These are phyloP conservation scores for Drechslera avenae DNA, from an alignment of 2,329 filamentous ascomycete genomes.

Conservation along the genomic window DNA sequence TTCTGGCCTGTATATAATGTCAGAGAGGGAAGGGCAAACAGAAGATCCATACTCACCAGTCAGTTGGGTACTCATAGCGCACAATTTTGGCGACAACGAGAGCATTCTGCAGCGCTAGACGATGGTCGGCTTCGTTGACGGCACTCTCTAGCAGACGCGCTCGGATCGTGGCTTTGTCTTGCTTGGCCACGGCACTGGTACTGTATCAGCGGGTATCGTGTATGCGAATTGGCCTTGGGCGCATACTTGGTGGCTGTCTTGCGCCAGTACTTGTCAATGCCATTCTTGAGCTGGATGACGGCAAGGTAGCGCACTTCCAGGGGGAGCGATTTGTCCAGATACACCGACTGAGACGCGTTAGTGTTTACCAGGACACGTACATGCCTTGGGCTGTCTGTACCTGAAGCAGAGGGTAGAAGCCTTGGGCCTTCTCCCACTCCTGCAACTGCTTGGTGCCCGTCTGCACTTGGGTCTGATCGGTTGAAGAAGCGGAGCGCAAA, in stretches of 20 bases:
- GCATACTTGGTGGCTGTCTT: slow-evolving; percentile 71
- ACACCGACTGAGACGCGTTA: slow-evolving; percentile 66
- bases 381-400: slow-evolving; percentile 16
- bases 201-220: slow-evolving; percentile 13
- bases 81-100: slow-evolving; percentile 86
- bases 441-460: slow-evolving; percentile 59
- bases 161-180: slow-evolving; percentile 79
- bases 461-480: slow-evolving; percentile 56
- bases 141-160: slow-evolving; percentile 76
- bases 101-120: slow-evolving; percentile 84
- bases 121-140: slow-evolving; percentile 74
- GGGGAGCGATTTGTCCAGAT: slow-evolving; percentile 78
- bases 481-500: slow-evolving; percentile 56
- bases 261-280: slow-evolving; percentile 94
- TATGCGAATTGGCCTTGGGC: not conserved
- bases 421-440: slow-evolving; percentile 55
- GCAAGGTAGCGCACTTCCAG: slow-evolving; percentile 83
- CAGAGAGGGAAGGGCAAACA: slow-evolving; percentile 7
- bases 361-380: not conserved
- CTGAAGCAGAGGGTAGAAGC: slow-evolving; percentile 57
- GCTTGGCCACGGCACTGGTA: slow-evolving; percentile 62
- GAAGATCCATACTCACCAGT: slow-evolving; percentile 66
- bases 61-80: slow-evolving; percentile 83
- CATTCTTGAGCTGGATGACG: slow-evolving; percentile 94
- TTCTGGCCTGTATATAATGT: slow-evolving; percentile 39